A percentile compares a stretch with the other conserved stretches of the same genome.
phyloP scores from a whole-genome alignment of 306 rosid species.

The Dryas drummondii region DNA sequence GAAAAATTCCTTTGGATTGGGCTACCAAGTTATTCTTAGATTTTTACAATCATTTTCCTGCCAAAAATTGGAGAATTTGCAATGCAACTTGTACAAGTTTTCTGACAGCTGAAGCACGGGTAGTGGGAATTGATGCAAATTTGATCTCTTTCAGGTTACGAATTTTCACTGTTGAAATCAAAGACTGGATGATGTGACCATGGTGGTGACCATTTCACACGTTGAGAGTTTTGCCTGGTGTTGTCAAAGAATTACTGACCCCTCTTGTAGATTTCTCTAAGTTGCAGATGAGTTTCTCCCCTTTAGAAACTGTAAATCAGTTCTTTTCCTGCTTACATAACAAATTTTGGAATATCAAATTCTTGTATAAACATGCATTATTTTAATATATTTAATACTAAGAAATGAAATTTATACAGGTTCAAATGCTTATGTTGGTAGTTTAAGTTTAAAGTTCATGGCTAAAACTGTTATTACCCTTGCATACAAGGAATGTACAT shows the following conservation, averaged over 20 bases:
- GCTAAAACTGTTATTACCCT: background rate
- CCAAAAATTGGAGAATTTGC: background rate
- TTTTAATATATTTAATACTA: constrained; percentile 11
- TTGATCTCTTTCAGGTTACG: constrained; percentile 56
- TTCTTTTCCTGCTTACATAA: constrained; percentile 40
- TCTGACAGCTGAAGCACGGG: constrained; percentile 16
- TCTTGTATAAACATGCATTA: constrained; percentile 42
- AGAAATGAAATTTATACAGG: constrained; percentile 3
- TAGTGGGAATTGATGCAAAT: constrained; percentile 39
- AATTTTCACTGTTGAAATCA: constrained; percentile 25
- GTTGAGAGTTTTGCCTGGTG: constrained; percentile 39
- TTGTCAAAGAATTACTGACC: constrained; percentile 59
- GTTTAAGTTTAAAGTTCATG: constrained; percentile 1
- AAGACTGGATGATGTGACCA: constrained; percentile 33
- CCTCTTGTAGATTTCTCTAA: constrained; percentile 64
- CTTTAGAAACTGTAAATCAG: constrained; percentile 85
- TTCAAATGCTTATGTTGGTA: background rate
- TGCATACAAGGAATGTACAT: background rate
- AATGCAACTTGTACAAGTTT: background rate
- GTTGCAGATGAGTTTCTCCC: constrained; percentile 99
- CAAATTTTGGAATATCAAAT: constrained; percentile 44
- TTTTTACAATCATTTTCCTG: background rate
- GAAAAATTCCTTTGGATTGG: too few relatives aligned
- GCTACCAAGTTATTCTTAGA: background rate
- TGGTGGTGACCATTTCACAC: constrained; percentile 29